Base-by-base conservation (phyloP, 768 basidiomycete genomes). In the Lentinula lateritia region DNA sequence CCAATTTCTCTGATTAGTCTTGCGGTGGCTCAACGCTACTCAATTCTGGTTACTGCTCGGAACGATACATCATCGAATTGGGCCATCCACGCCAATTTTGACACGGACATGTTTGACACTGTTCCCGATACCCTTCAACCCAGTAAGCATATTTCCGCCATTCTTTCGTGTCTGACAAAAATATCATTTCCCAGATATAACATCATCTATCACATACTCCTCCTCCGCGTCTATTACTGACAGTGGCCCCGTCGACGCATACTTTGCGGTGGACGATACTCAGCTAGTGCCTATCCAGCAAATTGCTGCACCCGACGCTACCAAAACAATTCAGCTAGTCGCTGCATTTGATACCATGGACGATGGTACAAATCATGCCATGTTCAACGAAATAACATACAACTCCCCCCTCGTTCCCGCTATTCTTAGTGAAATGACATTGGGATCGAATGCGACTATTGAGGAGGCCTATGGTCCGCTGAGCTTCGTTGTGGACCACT, bases 1-100 rank as follows among this genome's bases (percentile, higher is more conserved):
- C 81, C 87, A 0, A 87, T 87, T 64, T 89, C 92, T 69, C 72
- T 89, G 41, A 67, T 98, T 54, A 81, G 84, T 46, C 61, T 98
- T 61, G 80, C 92, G 13, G 93, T 90, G 35, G 95, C 95, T 0
- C 96, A 98, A 72, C 86, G 96, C 18, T 97, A 96, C 73, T 95
- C 95, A 0, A 78, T 99, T 43, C 85, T 98, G 36, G 92, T 99
- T 57, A 89, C 88, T 10, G 95, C 96, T 9, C 85, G 89, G 52
- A 95, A 95, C 73, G 91, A 94, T 64, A 90, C 88, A 0, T 75
- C 82, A 2, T 76, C 83, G 20, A 97, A 99, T 78, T 98, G 88
- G 87, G 85, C 84, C 55, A 85, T 99, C 62, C 92, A 94, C 69
- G 90, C 90, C 5, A 92, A 95, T 77, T 92, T 98, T 84, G 92